A percentile compares a stretch with the other conserved stretches of the same genome.
Evolutionary conservation across 495 filamentous ascomycete genomes (phyloP).

Genomic region (Hamigera avellanea): DNA sequence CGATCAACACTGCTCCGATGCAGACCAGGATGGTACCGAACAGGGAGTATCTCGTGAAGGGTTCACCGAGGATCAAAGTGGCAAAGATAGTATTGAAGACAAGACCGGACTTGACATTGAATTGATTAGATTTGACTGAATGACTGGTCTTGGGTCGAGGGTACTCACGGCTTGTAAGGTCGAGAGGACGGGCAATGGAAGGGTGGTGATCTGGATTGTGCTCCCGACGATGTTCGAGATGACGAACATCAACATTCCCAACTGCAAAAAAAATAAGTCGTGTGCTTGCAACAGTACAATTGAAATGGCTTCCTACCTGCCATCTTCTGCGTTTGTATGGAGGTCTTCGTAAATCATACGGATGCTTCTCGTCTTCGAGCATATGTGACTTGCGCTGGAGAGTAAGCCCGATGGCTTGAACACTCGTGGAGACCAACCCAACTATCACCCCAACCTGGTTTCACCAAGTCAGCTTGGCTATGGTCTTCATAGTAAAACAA

Average conservation of each 20-base stretch:
- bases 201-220: conserved; percentile 92
- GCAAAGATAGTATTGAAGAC: conserved; percentile 99
- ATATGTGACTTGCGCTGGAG: conserved; percentile 97
- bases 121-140: neutral
- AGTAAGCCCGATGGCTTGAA: conserved; percentile 94
- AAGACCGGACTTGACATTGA: conserved; percentile 54
- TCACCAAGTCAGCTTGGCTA: no score
- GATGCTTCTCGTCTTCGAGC: conserved; percentile 86
- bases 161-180: conserved; percentile 73
- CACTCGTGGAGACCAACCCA: conserved; percentile 80
- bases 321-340: conserved; percentile 86
- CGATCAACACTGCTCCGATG: conserved; percentile 76
- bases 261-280: conserved; percentile 21
- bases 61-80: conserved; percentile 82
- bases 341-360: conserved; percentile 67
- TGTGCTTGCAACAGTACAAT: neutral
- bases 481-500: neutral
- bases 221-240: conserved; percentile 88
- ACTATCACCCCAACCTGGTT: conserved; percentile 83
- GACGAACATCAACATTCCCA: conserved; percentile 96
- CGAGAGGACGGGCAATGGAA: conserved; percentile 89
- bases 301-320: conserved; percentile 45
- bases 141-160: no score
- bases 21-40: conserved; percentile 83
- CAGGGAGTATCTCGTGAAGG: conserved; percentile 85